These are phyloP conservation scores for Colletotrichum tropicicola DNA, from an alignment of 2,329 filamentous ascomycete genomes.

Conservation along the genomic window DNA sequence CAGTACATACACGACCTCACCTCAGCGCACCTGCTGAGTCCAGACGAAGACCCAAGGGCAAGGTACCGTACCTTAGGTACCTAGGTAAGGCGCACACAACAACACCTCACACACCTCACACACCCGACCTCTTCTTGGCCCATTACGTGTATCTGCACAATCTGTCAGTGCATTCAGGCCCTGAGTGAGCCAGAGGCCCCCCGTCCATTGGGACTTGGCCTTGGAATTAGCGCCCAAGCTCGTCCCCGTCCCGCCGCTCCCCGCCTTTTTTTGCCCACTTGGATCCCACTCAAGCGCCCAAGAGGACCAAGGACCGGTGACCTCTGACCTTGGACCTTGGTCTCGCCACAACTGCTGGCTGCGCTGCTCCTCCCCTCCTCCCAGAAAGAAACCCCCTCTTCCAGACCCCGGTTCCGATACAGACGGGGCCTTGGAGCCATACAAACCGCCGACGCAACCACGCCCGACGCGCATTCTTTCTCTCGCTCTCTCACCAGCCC, in stretches of 20 bases:
- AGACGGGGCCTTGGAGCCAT: slow-evolving; percentile 3
- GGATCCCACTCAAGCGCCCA: slow-evolving; percentile 20
- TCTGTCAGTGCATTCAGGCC: slow-evolving; percentile 7
- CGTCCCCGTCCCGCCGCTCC: slow-evolving; percentile 21
- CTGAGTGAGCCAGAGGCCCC: too few species aligned
- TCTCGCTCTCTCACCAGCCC: background rate
- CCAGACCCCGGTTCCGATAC: slow-evolving; percentile 16
- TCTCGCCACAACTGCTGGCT: slow-evolving; percentile 10
- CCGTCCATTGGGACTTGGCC: slow-evolving; percentile 20
- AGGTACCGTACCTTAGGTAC: too few species aligned
- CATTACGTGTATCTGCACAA: too few species aligned
- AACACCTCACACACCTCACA: too few species aligned
- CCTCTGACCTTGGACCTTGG: slow-evolving; percentile 10
- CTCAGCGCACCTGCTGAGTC: too few species aligned
- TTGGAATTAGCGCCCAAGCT: slow-evolving; percentile 31
- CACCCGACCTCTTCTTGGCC: too few species aligned
- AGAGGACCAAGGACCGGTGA: slow-evolving; percentile 4
- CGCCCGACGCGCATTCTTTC: background rate
- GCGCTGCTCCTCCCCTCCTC: background rate
- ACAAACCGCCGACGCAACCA: slow-evolving; percentile 16
- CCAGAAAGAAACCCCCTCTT: background rate
- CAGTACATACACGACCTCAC: too few species aligned
- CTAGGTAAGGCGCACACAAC: too few species aligned
- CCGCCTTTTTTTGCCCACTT: slow-evolving; percentile 25
- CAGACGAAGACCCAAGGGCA: too few species aligned